Evolutionary conservation across 192 early-diverging fungal species (phyloP).

Genomic region (Umbelopsis sp.): DNA sequence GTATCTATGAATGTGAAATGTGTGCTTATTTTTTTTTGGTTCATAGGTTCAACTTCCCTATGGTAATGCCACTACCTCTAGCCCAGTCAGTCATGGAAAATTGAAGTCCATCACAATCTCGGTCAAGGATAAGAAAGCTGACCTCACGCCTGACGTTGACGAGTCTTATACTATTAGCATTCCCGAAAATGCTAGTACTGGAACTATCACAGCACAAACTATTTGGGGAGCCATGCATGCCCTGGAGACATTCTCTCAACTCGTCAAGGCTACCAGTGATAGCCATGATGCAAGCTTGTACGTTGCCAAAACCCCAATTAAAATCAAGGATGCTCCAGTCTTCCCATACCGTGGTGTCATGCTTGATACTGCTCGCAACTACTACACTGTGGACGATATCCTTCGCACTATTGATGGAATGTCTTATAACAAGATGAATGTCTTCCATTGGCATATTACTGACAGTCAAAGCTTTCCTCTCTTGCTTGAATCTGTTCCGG

Average conservation of each 20-base stretch:
- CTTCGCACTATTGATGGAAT: conserved; percentile 76
- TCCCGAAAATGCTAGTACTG: conserved; percentile 43
- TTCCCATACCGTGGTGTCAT: conserved; percentile 71
- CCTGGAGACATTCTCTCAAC: conserved; percentile 73
- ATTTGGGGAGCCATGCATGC: conserved; percentile 73
- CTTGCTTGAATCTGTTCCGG: conserved; percentile 57
- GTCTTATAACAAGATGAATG: conserved; percentile 82
- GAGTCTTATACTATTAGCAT: conserved; percentile 74
- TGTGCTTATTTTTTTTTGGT: not conserved
- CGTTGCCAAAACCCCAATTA: conserved; percentile 48
- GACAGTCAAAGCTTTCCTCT: conserved; percentile 76
- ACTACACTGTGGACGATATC: conserved; percentile 61
- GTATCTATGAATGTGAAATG: not conserved
- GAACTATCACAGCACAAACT: conserved; percentile 56
- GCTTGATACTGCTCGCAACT: conserved; percentile 77
- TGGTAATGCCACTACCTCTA: not conserved
- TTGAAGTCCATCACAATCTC: conserved; percentile 39
- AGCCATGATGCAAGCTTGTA: conserved; percentile 34
- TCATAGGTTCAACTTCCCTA: conserved; percentile 23
- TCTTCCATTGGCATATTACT: conserved; percentile 81
- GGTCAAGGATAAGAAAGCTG: conserved; percentile 45
- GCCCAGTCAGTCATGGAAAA: not conserved
- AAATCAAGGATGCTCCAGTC: conserved; percentile 62
- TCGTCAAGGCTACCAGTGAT: conserved; percentile 47
- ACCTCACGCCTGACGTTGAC: conserved; percentile 60